Percentiles rank a stretch among this genome's conserved stretches.
Evolutionary conservation across 225 moss, liverwort and hornwort species (phyloP).

Genomic region (Bryum argenteum): DNA sequence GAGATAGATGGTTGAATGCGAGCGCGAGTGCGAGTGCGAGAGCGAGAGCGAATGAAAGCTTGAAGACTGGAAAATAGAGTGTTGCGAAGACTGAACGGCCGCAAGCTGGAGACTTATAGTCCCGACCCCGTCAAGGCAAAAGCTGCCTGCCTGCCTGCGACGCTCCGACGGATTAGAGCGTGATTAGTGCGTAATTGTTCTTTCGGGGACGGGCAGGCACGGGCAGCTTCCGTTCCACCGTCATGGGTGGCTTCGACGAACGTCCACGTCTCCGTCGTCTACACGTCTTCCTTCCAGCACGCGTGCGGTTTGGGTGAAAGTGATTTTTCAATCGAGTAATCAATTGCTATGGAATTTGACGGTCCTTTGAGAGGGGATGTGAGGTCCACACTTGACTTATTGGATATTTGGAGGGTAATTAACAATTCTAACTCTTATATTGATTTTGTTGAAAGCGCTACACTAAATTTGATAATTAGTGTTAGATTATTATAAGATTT

Average conservation of each 20-base stretch:
- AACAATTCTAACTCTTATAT: too few species aligned
- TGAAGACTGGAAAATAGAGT: slow-evolving; percentile 31
- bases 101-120: slow-evolving; percentile 29
- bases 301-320: background rate
- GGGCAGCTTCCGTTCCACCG: slow-evolving; percentile 10
- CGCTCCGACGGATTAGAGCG: background rate
- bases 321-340: background rate
- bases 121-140: slow-evolving; percentile 40
- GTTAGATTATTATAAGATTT: too few species aligned
- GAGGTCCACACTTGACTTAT: too few species aligned
- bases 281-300: slow-evolving; percentile 17
- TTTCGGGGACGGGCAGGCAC: slow-evolving; percentile 17
- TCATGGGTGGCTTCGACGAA: background rate
- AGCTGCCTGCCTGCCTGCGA: too few species aligned
- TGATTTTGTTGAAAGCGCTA: too few species aligned
- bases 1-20: slow-evolving; percentile 18
- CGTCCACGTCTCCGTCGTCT: slow-evolving; percentile 21
- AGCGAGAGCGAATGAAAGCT: slow-evolving; percentile 35
- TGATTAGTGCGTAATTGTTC: background rate
- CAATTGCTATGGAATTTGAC: too few species aligned
- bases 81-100: slow-evolving; percentile 10
- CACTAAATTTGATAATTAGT: too few species aligned
- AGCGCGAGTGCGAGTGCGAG: slow-evolving; percentile 11
- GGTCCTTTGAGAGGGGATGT: too few species aligned
- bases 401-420: too few species aligned